Evolutionary conservation across 177 flowering plant species (phyloP).

Genomic region (Vitis hybrid): DNA sequence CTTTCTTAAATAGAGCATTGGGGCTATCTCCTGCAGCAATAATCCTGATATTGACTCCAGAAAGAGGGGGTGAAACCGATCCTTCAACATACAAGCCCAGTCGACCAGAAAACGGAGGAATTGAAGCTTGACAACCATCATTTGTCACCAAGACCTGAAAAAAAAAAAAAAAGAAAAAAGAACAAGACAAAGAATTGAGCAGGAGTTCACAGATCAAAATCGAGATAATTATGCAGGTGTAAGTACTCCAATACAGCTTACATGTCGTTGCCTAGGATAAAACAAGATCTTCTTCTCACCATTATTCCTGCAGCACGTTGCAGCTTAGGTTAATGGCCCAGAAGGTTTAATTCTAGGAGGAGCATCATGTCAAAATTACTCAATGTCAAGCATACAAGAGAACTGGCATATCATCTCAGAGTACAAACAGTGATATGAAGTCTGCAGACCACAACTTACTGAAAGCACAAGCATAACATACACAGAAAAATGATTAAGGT

Average conservation of each 20-base stretch:
- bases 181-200: background rate
- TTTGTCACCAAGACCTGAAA: slow-evolving; percentile 55
- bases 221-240: slow-evolving; percentile 1
- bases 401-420: too few relatives aligned
- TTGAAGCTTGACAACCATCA: slow-evolving; percentile 82
- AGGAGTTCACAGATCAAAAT: background rate
- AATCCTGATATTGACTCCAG: slow-evolving; percentile 66
- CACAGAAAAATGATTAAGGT: too few relatives aligned
- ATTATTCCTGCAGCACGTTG: slow-evolving; percentile 45
- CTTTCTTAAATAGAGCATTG: slow-evolving; percentile 52
- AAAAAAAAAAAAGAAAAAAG: background rate
- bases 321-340: background rate
- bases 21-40: slow-evolving; percentile 63
- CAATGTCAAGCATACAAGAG: too few relatives aligned
- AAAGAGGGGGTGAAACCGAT: slow-evolving; percentile 84
- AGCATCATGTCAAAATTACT: background rate
- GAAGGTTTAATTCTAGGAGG: background rate
- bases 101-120: slow-evolving; percentile 70
- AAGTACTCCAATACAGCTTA: slow-evolving; percentile 28
- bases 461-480: too few relatives aligned
- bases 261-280: slow-evolving; percentile 73
- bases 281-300: slow-evolving; percentile 64
- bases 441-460: background rate
- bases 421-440: background rate
- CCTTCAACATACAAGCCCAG: slow-evolving; percentile 84